phyloP scores from a whole-genome alignment of 108 stramenopile species.

The Fragilariopsis cylindrus region DNA sequence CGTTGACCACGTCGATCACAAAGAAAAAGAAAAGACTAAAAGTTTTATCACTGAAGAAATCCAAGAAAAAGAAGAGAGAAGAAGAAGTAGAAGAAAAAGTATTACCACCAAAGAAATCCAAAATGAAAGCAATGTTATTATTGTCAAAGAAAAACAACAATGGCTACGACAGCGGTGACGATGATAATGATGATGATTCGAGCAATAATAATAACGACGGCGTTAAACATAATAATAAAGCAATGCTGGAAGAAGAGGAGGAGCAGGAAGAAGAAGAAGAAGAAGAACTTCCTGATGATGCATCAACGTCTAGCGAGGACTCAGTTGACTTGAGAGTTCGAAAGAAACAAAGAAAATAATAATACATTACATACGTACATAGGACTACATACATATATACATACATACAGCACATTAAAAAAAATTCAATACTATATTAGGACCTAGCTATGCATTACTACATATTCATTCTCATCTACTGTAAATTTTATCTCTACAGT shows the following conservation, averaged over 20 bases:
- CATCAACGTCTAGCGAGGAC: conserved; percentile 27
- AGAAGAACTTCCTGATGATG: conserved; percentile 13
- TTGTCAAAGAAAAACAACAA: conserved; percentile 11
- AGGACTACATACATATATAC: too few species aligned
- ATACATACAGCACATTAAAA: too few species aligned
- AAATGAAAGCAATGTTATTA: neutral
- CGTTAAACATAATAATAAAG: neutral
- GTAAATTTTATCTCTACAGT: too few species aligned
- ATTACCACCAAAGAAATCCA: conserved; percentile 8
- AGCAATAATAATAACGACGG: neutral
- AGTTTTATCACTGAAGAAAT: too few species aligned
- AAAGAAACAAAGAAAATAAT: conserved; percentile 18
- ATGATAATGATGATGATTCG: neutral
- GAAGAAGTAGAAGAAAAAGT: neutral
- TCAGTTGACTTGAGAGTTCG: conserved; percentile 30
- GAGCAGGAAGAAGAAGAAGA: neutral
- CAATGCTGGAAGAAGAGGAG: neutral
- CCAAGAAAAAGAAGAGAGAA: neutral
- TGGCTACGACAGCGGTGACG: neutral
- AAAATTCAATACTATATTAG: too few species aligned
- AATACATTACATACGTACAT: too few species aligned
- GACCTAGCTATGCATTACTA: too few species aligned
- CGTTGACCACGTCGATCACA: too few species aligned
- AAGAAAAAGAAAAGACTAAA: too few species aligned
- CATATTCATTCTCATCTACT: too few species aligned